Percentiles rank a stretch among this genome's conserved stretches.
Evolutionary conservation across 768 basidiomycete species (phyloP).

Genomic region (Xerocomus brunneocitrinus): DNA sequence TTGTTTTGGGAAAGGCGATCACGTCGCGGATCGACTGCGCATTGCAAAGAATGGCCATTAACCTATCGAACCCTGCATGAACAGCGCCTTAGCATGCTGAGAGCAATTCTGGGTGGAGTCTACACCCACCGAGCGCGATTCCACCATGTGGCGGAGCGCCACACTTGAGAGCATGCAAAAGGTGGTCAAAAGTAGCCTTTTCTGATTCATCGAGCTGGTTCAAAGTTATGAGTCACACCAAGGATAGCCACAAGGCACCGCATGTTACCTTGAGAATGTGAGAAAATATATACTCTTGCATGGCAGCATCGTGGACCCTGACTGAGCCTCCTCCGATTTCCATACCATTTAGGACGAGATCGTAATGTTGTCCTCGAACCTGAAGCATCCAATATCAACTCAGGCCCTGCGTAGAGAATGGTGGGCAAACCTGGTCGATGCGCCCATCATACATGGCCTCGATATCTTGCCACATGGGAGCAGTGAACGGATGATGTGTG

Average conservation of each 20-base stretch:
- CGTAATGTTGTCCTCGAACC: conserved; percentile 95
- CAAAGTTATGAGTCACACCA: conserved; percentile 10
- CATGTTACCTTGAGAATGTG: conserved; percentile 68
- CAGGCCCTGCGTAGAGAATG: not conserved
- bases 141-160: conserved; percentile 97
- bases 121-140: conserved; percentile 74
- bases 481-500: conserved; percentile 95
- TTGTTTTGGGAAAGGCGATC: conserved; percentile 94
- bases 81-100: conserved; percentile 4
- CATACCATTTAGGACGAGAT: conserved; percentile 88
- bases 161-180: conserved; percentile 80
- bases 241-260: conserved; percentile 2
- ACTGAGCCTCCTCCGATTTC: conserved; percentile 95
- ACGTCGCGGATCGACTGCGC: conserved; percentile 89
- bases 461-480: conserved; percentile 90
- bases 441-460: conserved; percentile 68
- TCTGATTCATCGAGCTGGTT: conserved; percentile 69
- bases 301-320: conserved; percentile 79
- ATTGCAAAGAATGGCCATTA: conserved; percentile 87
- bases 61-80: conserved; percentile 78
- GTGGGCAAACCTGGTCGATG: conserved; percentile 46
- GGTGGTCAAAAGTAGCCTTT: conserved; percentile 71
- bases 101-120: conserved; percentile 6
- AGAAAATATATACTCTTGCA: conserved; percentile 81
- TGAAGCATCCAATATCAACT: conserved; percentile 27